Base-by-base conservation (phyloP, 306 rosid genomes). In the Pyrus communis region DNA sequence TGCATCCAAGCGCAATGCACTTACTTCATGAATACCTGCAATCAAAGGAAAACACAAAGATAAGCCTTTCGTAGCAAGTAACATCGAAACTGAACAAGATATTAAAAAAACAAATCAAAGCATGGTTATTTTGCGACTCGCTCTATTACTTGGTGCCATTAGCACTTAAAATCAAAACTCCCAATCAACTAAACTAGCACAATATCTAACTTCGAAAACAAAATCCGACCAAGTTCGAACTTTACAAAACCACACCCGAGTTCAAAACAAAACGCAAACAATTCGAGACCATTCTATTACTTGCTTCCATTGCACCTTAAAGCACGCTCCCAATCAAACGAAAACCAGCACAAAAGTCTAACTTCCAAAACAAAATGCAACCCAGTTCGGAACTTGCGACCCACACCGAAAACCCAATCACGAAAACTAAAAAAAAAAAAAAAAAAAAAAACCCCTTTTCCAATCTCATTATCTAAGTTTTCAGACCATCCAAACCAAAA, bases 11-110 rank as follows among this genome's bases (percentile, higher is more conserved):
- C 70, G 69, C 25, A 70, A 61, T 68, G 49, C 35, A 90, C 98
- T 87, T 88, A 96, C 99, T 89, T 96, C 99, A 45, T 96, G 99
- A 82, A 96, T 96, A 85, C 99, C 99, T 96, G 88, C 91, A 89
- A 84, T 84, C 54, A 15, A 81, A 76, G 86, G 3, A 62, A 21
- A 12, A 79, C 4, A 55, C 55, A 40, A 23, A 69, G 11, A 74
- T 49, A 78, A 84, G 86, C 33, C 19, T 52, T 70, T n/a, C 4
- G 71, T 23, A 22, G 33, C 66, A 69, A 58, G 54, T n/a, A 22
- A 8, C 23, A 64, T 30, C 10, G 61, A 70, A 25, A 18, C 28
- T 4, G 28, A 23, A 71, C 35, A 30, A 70, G 4, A 9, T 23
- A 60, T 13, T 28, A 1, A 13, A 5, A n/a, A 21, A 13, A 49